phyloP scores from a whole-genome alignment of 2,329 filamentous ascomycete genomes.

The Chaetomiaceae sp. region DNA sequence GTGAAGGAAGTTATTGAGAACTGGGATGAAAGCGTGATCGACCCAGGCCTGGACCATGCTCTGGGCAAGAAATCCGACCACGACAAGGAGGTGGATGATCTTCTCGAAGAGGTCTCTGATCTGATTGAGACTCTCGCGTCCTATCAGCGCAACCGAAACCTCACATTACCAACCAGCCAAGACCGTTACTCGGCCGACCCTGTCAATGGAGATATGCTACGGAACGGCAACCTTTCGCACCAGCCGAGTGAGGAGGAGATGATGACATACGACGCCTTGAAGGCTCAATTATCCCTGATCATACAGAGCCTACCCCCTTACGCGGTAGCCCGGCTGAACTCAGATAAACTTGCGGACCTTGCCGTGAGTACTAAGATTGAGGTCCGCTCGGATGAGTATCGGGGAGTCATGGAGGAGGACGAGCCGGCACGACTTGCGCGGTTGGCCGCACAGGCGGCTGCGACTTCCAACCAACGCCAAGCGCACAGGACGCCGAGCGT shows the following conservation, averaged over 20 bases:
- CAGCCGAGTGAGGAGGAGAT: slow-evolving; percentile 59
- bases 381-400: slow-evolving; percentile 67
- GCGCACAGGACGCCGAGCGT: slow-evolving; percentile 36
- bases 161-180: slow-evolving; percentile 61
- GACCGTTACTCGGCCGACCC: slow-evolving; percentile 58
- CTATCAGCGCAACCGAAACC: slow-evolving; percentile 73
- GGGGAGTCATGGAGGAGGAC: slow-evolving; percentile 80
- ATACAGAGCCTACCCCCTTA: slow-evolving; percentile 76
- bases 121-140: slow-evolving; percentile 72
- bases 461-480: slow-evolving; percentile 31
- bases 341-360: slow-evolving; percentile 77
- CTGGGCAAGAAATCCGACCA: slow-evolving; percentile 49
- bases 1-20: slow-evolving; percentile 53
- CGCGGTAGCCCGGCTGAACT: slow-evolving; percentile 79
- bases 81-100: slow-evolving; percentile 62
- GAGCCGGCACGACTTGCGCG: slow-evolving; percentile 54
- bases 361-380: slow-evolving; percentile 76
- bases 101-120: slow-evolving; percentile 69
- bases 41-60: slow-evolving; percentile 53
- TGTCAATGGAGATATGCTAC: slow-evolving; percentile 62
- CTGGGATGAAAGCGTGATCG: slow-evolving; percentile 55
- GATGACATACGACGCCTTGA: slow-evolving; percentile 66
- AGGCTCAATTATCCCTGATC: slow-evolving; percentile 68
- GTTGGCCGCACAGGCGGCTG: slow-evolving; percentile 31
- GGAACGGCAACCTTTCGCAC: slow-evolving; percentile 60